Percentiles rank a stretch among this genome's conserved stretches.
These are phyloP conservation scores for Pichia exigua DNA, from an alignment of 805 yeast species.

Conservation along the genomic window DNA sequence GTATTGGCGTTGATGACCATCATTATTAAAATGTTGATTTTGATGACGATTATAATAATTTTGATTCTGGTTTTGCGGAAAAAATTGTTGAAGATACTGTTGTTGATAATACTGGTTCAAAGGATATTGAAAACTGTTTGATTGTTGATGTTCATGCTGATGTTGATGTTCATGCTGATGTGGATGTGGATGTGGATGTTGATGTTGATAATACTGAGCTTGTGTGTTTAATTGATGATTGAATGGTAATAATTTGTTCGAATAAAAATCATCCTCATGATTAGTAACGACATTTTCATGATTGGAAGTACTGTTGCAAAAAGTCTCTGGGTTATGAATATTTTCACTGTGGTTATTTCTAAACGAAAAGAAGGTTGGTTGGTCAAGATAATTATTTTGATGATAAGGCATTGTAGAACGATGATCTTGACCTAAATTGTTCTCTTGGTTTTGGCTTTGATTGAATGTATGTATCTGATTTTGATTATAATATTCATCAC, in stretches of 20 bases:
- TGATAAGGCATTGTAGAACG: neutral
- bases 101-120: neutral
- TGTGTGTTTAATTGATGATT: neutral
- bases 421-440: no score
- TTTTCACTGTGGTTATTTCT: neutral
- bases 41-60: neutral
- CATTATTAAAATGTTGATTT: neutral
- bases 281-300: neutral
- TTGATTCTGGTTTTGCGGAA: neutral
- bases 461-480: no score
- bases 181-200: no score
- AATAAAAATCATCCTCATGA: neutral
- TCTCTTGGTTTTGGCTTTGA: neutral
- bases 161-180: no score
- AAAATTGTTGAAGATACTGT: neutral
- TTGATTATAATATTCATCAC: no score
- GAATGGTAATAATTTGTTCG: neutral
- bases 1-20: neutral
- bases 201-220: neutral
- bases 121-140: neutral
- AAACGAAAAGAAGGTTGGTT: neutral
- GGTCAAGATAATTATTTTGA: neutral
- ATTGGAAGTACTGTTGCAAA: neutral
- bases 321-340: neutral
- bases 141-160: neutral